Evolutionary conservation across 163 green algal genomes (phyloP).

Genomic region (Smithsoniella earleae): DNA sequence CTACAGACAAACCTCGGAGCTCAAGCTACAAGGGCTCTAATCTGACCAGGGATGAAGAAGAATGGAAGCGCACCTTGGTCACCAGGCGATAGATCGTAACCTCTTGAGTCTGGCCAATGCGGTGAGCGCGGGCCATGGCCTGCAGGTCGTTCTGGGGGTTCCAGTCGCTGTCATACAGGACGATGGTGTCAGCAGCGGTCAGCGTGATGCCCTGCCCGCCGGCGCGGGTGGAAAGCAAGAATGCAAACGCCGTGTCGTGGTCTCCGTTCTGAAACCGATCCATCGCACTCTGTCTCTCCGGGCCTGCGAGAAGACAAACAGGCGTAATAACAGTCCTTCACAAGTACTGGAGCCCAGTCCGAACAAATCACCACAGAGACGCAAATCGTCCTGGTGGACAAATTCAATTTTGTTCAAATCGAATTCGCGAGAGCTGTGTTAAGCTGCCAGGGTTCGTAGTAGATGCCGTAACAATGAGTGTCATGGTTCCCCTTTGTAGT

Average conservation of each 20-base stretch:
- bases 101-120: conserved; percentile 85
- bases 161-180: conserved; percentile 81
- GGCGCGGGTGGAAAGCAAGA: conserved; percentile 81
- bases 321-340: no score
- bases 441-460: background rate
- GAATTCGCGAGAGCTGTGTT: background rate
- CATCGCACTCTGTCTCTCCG: conserved; percentile 74
- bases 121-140: conserved; percentile 92
- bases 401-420: background rate
- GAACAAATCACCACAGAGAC: no score
- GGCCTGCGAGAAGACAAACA: conserved; percentile 15
- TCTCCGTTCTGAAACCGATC: conserved; percentile 62
- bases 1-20: background rate
- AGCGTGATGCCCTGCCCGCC: conserved; percentile 93
- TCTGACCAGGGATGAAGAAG: no score
- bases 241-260: conserved; percentile 62
- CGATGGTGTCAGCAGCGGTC: conserved; percentile 80
- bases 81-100: conserved; percentile 90
- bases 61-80: conserved; percentile 45
- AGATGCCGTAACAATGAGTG: background rate
- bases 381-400: no score
- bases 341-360: no score
- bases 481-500: no score
- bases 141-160: conserved; percentile 71
- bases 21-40: background rate